These are phyloP conservation scores for Candida chauliodis DNA, from an alignment of 805 yeast species.

Conservation along the genomic window DNA sequence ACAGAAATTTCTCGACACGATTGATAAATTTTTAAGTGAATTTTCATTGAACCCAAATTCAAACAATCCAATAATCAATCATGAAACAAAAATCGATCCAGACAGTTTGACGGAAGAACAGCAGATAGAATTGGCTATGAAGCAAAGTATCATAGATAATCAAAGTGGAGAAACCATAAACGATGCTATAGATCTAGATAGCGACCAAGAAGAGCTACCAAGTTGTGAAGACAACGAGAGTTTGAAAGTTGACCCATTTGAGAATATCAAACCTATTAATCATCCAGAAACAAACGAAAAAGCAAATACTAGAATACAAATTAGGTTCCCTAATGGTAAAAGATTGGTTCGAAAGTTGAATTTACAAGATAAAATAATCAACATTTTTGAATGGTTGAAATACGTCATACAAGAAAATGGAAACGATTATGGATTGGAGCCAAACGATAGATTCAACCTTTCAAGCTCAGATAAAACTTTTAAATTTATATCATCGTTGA, in stretches of 20 bases:
- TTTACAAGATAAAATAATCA: constrained; percentile 51
- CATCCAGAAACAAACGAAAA: constrained; percentile 66
- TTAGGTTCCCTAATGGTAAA: constrained; percentile 85
- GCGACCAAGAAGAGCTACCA: constrained; percentile 13
- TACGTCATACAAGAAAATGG: constrained; percentile 43
- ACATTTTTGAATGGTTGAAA: constrained; percentile 67
- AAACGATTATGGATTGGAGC: constrained; percentile 50
- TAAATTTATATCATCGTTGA: constrained; percentile 58
- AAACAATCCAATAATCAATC: constrained; percentile 63
- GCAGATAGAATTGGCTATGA: constrained; percentile 73
- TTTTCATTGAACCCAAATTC: constrained; percentile 64
- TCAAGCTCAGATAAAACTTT: constrained; percentile 33
- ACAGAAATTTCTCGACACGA: constrained; percentile 60
- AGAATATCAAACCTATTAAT: constrained; percentile 45
- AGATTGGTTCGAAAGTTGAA: constrained; percentile 71
- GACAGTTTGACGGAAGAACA: constrained; percentile 75
- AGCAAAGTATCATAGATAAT: constrained; percentile 49
- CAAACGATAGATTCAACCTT: constrained; percentile 26
- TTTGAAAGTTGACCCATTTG: constrained; percentile 39
- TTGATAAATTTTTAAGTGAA: constrained; percentile 61
- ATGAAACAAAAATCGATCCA: constrained; percentile 59
- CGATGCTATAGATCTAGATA: constrained; percentile 23
- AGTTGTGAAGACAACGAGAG: constrained; percentile 17
- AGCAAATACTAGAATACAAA: constrained; percentile 72
- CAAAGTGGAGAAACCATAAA: constrained; percentile 25